Base-by-base conservation (phyloP, 1,284 basidiomycete species). In the Ganoderma lingzhi region DNA sequence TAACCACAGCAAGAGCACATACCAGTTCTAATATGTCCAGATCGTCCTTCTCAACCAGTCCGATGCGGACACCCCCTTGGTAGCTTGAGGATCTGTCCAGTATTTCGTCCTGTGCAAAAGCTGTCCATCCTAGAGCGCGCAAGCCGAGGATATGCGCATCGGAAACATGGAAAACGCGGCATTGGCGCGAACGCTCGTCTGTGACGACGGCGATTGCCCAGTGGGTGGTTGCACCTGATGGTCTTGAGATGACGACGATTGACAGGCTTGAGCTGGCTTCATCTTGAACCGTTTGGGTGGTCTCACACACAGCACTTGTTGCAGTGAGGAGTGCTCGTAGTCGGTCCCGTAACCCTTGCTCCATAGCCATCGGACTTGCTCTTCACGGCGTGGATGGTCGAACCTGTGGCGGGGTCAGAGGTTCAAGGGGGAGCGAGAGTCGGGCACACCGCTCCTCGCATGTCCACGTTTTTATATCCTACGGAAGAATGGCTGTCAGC, bases 181-280 rank as follows among this genome's bases (percentile, higher is more conserved):
- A 63, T 5, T 37, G 28, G 8, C 44, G 62, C 32, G 62, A 44
- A 12, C 44, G 44, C 41, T 63, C 62, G 44, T 63, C 44, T 15
- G 62, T 63, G 15, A 63, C 32, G 45, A 63, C 30, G 6, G 62
- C 62, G 8, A 63, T 51, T 0, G 62, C 62, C 62, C 62, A 63
- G 45, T 63, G 62, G 19, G 44, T 48, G 19, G 17, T 59, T 9
- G 17, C 3, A 5, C 9, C 39, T 19, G 35, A 39, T 4, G 56
- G 17, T n/a, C 17, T 59, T 39, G 56, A 39, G 8, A 59, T 6
- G 10, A 59, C 56, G 19, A 59, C 56, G 35, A 59, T n/a, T 5
- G 56, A 58, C 17, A 58, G 9, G 30, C 17, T n/a, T 37, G 55
- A 17, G 17, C 17, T 58, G 32, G 17, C 3, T 30, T 56, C 53